Base-by-base conservation (phyloP, 2,329 filamentous ascomycete genomes). In the Cytospora schulzeri region DNA sequence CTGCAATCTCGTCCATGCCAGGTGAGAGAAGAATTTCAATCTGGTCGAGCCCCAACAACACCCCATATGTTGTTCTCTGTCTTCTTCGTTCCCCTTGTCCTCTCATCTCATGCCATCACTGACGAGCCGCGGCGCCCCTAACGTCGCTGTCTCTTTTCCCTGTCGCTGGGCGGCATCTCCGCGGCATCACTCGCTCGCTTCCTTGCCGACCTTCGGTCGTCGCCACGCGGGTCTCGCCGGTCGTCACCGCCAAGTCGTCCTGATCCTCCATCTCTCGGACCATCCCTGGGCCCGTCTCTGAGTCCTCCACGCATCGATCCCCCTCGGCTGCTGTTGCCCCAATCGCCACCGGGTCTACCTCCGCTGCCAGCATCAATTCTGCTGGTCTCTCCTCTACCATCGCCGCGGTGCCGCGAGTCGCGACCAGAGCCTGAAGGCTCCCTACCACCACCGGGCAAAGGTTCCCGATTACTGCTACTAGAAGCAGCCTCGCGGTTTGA, bases 101-200 rank as follows among this genome's bases (percentile, higher is more conserved):
- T 22, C 35, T 38, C n/a, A n/a, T 50, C 57, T 59, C 31, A 55
- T 33, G 55, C 50, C 59, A 45, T 55, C 22, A 56, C 45, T 19
- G 17, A 50, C n/a, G 35, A 51, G 55, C 52, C 41, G 24, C 22
- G 60, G 48, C 52, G 57, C 11, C 48, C 69, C 72, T 78, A 84
- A 70, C 81, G 80, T 73, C 84, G 79, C 68, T 76, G 79, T 72
- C 84, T 78, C 78, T 87, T 87, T 66, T 86, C 83, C 64, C 81
- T 77, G 48, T 84, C 82, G 69, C 73, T 79, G 19, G 72, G 68
- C 24, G 69, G 68, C 41, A 73, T 70, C 24, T 79, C 79, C 59
- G 84, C 56, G 29, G 58, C 83, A 66, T 85, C 83, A 68, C 81
- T 84, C 69, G 77, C 76, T 45, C 79, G 77, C 71, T 81, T 81